Evolutionary conservation across 805 yeast species (phyloP).

Genomic region (Lachancea nothofagi): DNA sequence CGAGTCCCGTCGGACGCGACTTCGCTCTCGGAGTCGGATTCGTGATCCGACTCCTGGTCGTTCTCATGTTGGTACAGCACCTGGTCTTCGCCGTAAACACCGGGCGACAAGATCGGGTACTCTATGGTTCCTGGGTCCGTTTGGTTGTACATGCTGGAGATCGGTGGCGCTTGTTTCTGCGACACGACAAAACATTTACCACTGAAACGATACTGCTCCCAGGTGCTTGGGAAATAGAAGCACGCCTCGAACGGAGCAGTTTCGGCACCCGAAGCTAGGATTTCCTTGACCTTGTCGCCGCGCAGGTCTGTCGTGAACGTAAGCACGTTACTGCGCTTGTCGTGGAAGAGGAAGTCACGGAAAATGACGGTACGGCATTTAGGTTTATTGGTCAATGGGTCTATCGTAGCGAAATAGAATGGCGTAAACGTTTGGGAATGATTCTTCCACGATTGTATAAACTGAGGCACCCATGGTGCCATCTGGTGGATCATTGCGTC

Average conservation of each 20-base stretch:
- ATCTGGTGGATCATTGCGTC: constrained; percentile 35
- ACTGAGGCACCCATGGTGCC: constrained; percentile 77
- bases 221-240: constrained; percentile 57
- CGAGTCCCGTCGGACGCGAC: neutral
- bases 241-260: constrained; percentile 68
- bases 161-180: constrained; percentile 13
- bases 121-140: constrained; percentile 9
- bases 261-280: constrained; percentile 23
- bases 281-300: constrained; percentile 55
- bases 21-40: neutral
- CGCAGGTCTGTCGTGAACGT: constrained; percentile 69
- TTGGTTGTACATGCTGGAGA: constrained; percentile 3
- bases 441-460: constrained; percentile 47
- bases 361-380: constrained; percentile 63
- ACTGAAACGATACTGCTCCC: constrained; percentile 66
- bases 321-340: constrained; percentile 58
- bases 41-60: neutral
- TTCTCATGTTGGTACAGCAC: constrained; percentile 16
- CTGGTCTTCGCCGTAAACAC: constrained; percentile 19
- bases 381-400: constrained; percentile 45
- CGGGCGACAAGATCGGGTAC: constrained; percentile 32
- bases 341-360: constrained; percentile 71
- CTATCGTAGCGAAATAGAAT: constrained; percentile 67
- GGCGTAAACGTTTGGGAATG: constrained; percentile 49
- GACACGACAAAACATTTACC: constrained; percentile 54